Evolutionary conservation across 352 stramenopile genomes (phyloP), one percentile per base, ranked within the genome.

Genomic region (Phytophthora hybrid): DNA sequence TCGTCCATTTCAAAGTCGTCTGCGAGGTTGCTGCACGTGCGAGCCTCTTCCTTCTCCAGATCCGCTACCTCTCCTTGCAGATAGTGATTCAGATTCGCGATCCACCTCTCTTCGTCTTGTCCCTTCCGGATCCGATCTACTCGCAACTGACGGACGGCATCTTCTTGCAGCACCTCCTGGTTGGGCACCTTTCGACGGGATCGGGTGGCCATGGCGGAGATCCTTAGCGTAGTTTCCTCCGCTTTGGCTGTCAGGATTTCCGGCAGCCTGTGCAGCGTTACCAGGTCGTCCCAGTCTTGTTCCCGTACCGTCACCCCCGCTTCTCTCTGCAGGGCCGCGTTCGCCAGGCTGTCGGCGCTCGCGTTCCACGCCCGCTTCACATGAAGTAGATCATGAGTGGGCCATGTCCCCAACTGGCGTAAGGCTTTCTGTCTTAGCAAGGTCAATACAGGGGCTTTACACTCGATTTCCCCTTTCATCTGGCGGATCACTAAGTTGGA

Each of bases 391-490:
- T 69, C 37, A 23, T 62, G 54, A 16, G 41, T n/a, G 0, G 51
- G n/a, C 18, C 34, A 62, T 0, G n/a, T n/a, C n/a, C n/a, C n/a
- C n/a, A n/a, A n/a, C n/a, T 7, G 3, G 29, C 54, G 34, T 8
- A 54, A 9, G 14, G 37, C 52, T 1, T 51, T 56, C 18, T 62
- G 21, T 2, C n/a, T 31, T 8, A 57, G 11, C 5, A 69, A 10
- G 1, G 2, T 60, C 9, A 69, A 23, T 0, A 34, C 37, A 3
- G 52, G 51, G 0, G 62, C 51, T 9, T 69, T 69, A 23, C 52
- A 62, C 0, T 67, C 49, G 6, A 67, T 67, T 37, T 67, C 60
- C 58, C 59, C 46, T n/a, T n/a, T n/a, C n/a, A n/a, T n/a, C n/a
- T n/a, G n/a, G n/a, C n/a, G n/a, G n/a, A n/a, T n/a, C n/a, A 37